Evolutionary conservation across 2,329 filamentous ascomycete genomes (phyloP).

Genomic region (Trichoderma citrinoviride): DNA sequence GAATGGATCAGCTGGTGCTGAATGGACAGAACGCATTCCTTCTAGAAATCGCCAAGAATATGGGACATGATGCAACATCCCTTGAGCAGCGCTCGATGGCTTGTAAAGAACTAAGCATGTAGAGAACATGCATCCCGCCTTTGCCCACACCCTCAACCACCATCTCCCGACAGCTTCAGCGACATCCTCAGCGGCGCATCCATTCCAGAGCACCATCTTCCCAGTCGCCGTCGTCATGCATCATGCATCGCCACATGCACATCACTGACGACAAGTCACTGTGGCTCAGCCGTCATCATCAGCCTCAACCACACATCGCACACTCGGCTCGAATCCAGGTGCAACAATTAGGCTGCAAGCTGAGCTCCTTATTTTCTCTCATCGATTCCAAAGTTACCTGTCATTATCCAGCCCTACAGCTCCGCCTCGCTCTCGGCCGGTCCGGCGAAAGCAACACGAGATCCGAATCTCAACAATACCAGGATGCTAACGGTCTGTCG

Average conservation of each 20-base stretch:
- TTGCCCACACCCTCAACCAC: too few species aligned
- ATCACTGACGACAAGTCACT: background rate
- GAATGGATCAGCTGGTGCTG: background rate
- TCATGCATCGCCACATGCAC: background rate
- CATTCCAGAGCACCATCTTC: background rate
- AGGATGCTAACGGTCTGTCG: too few species aligned
- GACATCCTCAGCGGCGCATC: too few species aligned
- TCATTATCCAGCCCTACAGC: background rate
- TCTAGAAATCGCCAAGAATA: background rate
- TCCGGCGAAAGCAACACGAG: background rate
- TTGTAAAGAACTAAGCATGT: too few species aligned
- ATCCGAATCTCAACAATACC: background rate
- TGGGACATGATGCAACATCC: background rate
- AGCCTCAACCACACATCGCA: too few species aligned
- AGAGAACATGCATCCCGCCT: too few species aligned
- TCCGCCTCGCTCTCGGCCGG: conserved; percentile 4
- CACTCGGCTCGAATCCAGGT: too few species aligned
- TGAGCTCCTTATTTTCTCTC: background rate
- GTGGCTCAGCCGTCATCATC: background rate
- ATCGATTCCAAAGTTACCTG: background rate
- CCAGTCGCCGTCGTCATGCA: too few species aligned
- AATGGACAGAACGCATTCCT: background rate
- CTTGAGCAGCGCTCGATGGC: too few species aligned
- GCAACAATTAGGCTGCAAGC: background rate
- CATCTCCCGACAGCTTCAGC: too few species aligned